Evolutionary conservation across 345 rosid genomes (phyloP).

Genomic region (Salix suchowensis): DNA sequence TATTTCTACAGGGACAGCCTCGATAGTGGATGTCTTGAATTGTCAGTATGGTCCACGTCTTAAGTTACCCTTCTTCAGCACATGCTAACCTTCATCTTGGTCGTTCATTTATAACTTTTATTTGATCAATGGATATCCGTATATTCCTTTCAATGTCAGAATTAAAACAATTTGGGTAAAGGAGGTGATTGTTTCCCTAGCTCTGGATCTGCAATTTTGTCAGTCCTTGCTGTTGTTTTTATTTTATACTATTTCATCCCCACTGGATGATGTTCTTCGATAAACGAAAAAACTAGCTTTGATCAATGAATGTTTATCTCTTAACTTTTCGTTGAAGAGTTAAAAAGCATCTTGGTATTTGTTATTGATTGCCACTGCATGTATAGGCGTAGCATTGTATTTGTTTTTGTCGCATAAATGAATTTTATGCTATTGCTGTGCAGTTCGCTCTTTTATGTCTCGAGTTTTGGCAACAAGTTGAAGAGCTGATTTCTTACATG

Average conservation of each 20-base stretch:
- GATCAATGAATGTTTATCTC: neutral
- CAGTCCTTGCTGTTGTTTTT: neutral
- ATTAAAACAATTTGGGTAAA: neutral
- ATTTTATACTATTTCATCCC: neutral
- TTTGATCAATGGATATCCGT: neutral
- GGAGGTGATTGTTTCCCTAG: constrained; percentile 1
- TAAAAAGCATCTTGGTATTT: neutral
- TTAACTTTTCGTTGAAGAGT: neutral
- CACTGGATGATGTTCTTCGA: neutral
- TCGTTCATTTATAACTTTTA: neutral
- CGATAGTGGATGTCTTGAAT: neutral
- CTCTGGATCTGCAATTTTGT: neutral
- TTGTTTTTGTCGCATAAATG: neutral
- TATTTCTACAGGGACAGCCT: neutral
- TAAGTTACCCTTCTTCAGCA: neutral
- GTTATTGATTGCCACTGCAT: neutral
- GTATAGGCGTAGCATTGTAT: neutral
- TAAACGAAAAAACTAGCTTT: neutral
- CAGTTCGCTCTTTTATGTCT: neutral
- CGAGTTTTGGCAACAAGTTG: no score
- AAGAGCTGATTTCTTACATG: no score
- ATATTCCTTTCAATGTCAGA: neutral
- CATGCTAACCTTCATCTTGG: neutral
- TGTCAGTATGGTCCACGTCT: neutral
- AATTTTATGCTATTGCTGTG: neutral